These are phyloP conservation scores for Stagonosporopsis chrysanthemi DNA, from an alignment of 2,329 filamentous ascomycete genomes.

Conservation along the genomic window DNA sequence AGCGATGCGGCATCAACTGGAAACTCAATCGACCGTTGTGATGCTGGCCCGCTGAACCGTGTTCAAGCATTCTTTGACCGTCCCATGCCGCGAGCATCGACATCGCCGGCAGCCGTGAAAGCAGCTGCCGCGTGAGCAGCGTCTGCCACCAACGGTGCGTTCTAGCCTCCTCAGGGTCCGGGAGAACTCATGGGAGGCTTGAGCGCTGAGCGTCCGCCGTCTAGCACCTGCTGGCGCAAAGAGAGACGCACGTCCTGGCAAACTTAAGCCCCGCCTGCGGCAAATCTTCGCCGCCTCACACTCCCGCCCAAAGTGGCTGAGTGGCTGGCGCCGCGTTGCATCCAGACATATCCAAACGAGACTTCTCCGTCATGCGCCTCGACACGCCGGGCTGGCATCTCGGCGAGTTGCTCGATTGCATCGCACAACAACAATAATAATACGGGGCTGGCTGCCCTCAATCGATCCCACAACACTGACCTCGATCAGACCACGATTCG, in stretches of 20 bases:
- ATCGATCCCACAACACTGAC: slow-evolving; percentile 6
- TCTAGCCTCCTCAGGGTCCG: slow-evolving; percentile 10
- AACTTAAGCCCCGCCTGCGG: slow-evolving; percentile 1
- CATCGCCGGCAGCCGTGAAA: neutral
- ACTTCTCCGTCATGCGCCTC: too few species aligned
- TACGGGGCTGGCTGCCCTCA: neutral
- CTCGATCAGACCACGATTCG: slow-evolving; percentile 1
- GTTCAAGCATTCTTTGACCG: slow-evolving; percentile 1
- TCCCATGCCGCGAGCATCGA: slow-evolving; percentile 7
- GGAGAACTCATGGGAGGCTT: slow-evolving; percentile 6
- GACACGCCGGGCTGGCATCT: too few species aligned
- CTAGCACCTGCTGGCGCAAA: neutral
- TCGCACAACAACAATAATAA: neutral
- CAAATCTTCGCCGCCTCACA: slow-evolving; percentile 6
- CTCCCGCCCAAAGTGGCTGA: slow-evolving; percentile 5
- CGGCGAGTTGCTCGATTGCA: neutral
- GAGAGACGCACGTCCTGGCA: slow-evolving; percentile 5
- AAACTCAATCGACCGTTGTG: slow-evolving; percentile 3
- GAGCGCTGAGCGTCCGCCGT: neutral
- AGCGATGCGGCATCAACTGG: slow-evolving; percentile 5
- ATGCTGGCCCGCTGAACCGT: slow-evolving; percentile 1
- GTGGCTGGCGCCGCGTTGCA: neutral
- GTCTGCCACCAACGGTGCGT: neutral
- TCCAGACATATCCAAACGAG: too few species aligned
- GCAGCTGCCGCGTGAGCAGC: slow-evolving; percentile 1